Percentiles rank a stretch among this genome's conserved stretches.
Evolutionary conservation across 2,329 filamentous ascomycete genomes (phyloP).

Genomic region (Calonectria pauciramosa): DNA sequence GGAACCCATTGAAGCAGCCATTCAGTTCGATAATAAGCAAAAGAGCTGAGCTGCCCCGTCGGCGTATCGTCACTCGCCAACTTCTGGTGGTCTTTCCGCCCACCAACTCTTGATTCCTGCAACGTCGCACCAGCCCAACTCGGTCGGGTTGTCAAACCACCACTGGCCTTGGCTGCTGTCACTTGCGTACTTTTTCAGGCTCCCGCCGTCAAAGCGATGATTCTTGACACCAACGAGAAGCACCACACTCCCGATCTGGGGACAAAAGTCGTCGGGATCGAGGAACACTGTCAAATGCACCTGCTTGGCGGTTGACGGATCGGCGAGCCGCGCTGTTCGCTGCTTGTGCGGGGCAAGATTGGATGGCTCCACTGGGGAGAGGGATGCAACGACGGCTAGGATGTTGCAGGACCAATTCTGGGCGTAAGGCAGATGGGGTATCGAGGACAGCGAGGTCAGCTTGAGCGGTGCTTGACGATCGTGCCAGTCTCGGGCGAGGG

Average conservation of each 20-base stretch:
- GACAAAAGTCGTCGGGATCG: conserved; percentile 63
- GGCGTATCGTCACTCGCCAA: not conserved
- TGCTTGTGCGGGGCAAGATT: conserved; percentile 64
- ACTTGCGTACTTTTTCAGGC: conserved; percentile 60
- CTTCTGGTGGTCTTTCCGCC: conserved; percentile 43
- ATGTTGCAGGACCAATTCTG: conserved; percentile 72
- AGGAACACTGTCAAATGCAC: conserved; percentile 69
- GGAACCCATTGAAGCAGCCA: not conserved
- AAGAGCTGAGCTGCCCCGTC: not conserved
- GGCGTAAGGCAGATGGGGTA: conserved; percentile 67
- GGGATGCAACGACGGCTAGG: conserved; percentile 62
- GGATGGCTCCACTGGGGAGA: conserved; percentile 64
- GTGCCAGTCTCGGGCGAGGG: conserved; percentile 57
- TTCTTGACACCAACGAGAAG: conserved; percentile 70
- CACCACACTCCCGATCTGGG: conserved; percentile 62
- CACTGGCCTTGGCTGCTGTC: conserved; percentile 55
- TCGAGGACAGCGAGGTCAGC: conserved; percentile 63
- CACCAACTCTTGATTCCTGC: conserved; percentile 62
- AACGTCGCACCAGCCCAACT: conserved; percentile 65
- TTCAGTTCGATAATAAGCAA: not conserved
- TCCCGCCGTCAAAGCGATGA: conserved; percentile 65
- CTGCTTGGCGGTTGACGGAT: conserved; percentile 66
- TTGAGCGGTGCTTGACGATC: conserved; percentile 61
- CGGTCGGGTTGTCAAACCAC: conserved; percentile 65
- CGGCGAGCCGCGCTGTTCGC: conserved; percentile 64